Conservation (phyloP, 2,329 filamentous ascomycete genomes). For the Aspergillus pseudoglaucus region DNA sequence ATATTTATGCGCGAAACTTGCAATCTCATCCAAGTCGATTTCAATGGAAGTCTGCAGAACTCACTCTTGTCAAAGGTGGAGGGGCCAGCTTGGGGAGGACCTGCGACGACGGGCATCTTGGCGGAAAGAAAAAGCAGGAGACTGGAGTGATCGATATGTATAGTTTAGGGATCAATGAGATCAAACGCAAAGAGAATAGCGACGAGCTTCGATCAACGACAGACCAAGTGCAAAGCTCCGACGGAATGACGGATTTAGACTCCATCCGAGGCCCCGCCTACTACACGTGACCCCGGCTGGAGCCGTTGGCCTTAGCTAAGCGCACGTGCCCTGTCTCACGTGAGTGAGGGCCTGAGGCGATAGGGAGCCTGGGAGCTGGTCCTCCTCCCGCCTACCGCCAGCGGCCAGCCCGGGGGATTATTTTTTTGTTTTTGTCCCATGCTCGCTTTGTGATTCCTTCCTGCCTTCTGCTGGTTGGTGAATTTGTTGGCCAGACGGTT, state of each 20-base stretch:
- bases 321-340: slow-evolving; percentile 10
- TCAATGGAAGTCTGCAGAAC: slow-evolving; percentile 15
- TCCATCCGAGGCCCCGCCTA: not conserved
- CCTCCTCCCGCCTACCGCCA: slow-evolving; percentile 14
- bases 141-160: not conserved
- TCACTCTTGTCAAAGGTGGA: slow-evolving; percentile 67
- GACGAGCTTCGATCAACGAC: not conserved
- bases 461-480: slow-evolving; percentile 16
- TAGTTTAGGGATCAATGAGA: not conserved
- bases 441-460: slow-evolving; percentile 13
- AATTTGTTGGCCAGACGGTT: slow-evolving; percentile 25
- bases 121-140: not conserved
- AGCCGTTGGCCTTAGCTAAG: slow-evolving; percentile 7
- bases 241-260: not conserved
- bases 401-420: slow-evolving; percentile 19
- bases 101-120: slow-evolving; percentile 53
- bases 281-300: not conserved
- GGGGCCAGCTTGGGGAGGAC: slow-evolving; percentile 50
- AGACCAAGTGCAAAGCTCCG: not conserved
- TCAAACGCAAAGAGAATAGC: not conserved
- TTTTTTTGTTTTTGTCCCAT: slow-evolving; percentile 9
- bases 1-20: not conserved
- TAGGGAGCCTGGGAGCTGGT: slow-evolving; percentile 15
- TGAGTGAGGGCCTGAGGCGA: slow-evolving; percentile 13
- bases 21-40: too few species aligned